Conservation (phyloP, 768 basidiomycete genomes). For the Nidularia pulvinata region DNA sequence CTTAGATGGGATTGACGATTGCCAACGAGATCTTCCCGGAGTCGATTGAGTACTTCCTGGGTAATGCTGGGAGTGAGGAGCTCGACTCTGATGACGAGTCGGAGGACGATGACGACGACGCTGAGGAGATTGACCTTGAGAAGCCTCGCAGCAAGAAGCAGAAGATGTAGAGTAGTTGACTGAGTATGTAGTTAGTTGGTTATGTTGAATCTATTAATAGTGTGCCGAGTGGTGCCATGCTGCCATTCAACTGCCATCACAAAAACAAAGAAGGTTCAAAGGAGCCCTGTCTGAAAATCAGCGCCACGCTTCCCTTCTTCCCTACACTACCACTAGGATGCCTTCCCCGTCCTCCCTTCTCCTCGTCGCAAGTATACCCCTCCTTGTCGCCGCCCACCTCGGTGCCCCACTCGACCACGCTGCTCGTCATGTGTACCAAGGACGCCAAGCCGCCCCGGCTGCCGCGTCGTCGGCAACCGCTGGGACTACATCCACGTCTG, state of each 20-base stretch:
- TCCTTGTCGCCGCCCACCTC: constrained; percentile 36
- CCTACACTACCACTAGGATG: constrained; percentile 25
- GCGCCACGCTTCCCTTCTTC: no score
- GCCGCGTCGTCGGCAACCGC: constrained; percentile 7
- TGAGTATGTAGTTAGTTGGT: no score
- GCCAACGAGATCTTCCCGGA: constrained; percentile 81
- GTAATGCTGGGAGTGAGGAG: constrained; percentile 58
- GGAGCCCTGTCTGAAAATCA: no score
- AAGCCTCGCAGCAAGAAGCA: constrained; percentile 79
- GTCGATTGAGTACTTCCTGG: constrained; percentile 82
- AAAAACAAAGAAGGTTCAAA: no score
- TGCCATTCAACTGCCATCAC: no score
- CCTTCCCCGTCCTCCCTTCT: constrained; percentile 16
- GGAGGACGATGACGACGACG: constrained; percentile 77
- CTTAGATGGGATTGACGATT: constrained; percentile 69
- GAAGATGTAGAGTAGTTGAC: constrained; percentile 39
- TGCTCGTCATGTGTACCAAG: constrained; percentile 17
- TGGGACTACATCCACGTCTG: background rate
- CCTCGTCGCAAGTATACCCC: constrained; percentile 33
- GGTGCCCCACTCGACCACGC: constrained; percentile 4
- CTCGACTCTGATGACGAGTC: constrained; percentile 67
- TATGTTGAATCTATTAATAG: no score
- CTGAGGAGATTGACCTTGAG: constrained; percentile 87
- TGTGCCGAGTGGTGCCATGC: no score
- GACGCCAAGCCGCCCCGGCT: constrained; percentile 23